These are phyloP conservation scores for Diplocarpon mali DNA, from an alignment of 2,329 filamentous ascomycete species.

Conservation along the genomic window DNA sequence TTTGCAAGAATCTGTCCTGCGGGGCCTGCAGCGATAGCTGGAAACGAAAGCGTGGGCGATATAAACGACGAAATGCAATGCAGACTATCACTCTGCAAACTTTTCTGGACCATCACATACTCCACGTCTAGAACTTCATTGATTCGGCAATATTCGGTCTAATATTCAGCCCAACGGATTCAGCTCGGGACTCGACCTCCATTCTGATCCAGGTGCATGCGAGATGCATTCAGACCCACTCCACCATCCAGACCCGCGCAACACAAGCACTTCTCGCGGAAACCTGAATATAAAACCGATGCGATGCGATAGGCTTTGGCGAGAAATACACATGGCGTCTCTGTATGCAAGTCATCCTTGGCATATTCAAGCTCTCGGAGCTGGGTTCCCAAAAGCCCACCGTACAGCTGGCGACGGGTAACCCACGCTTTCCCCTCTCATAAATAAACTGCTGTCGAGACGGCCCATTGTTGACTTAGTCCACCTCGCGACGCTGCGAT, in stretches of 20 bases:
- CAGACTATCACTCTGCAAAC: too few species aligned
- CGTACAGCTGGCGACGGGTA: background rate
- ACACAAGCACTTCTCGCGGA: background rate
- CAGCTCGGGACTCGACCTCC: background rate
- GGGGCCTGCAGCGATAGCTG: too few species aligned
- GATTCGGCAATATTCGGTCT: too few species aligned
- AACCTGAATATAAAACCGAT: background rate
- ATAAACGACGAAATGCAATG: too few species aligned
- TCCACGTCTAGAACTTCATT: too few species aligned
- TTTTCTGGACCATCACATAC: too few species aligned
- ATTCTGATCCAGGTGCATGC: background rate
- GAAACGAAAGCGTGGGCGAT: too few species aligned
- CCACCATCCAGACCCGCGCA: background rate
- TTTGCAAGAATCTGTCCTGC: too few species aligned
- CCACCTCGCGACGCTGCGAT: background rate
- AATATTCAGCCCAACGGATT: too few species aligned
- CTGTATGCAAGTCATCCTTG: background rate
- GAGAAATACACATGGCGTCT: background rate
- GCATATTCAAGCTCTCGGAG: background rate
- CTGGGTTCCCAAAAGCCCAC: background rate
- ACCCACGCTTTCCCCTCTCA: background rate
- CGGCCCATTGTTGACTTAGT: background rate
- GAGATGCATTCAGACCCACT: background rate
- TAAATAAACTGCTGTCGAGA: background rate
- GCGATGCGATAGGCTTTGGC: background rate